Percentiles rank a stretch among this genome's conserved stretches.
Evolutionary conservation across 1,139 yeast genomes (phyloP).

Genomic region (Kluyveromyces marxianus): DNA sequence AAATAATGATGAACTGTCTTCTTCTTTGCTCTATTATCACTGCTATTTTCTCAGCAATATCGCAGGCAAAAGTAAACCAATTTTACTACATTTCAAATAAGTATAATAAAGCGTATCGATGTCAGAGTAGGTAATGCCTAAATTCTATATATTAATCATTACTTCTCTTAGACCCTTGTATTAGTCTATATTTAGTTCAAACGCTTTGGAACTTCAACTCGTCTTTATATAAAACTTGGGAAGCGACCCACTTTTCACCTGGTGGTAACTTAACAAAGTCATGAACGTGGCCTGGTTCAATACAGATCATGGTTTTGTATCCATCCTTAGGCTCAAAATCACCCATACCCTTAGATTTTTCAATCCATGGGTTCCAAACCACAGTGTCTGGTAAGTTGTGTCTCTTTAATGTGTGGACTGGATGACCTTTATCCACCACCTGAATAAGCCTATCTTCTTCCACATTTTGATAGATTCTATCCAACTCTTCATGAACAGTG

Average conservation of each 20-base stretch:
- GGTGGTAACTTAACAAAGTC: conserved; percentile 55
- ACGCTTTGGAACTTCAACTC: conserved; percentile 25
- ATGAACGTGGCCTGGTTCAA: conserved; percentile 86
- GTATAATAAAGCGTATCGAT: too few species aligned
- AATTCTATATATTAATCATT: too few species aligned
- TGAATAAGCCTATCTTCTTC: conserved; percentile 50
- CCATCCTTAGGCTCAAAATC: conserved; percentile 87
- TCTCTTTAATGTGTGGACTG: conserved; percentile 58
- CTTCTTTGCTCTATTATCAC: too few species aligned
- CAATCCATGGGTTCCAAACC: conserved; percentile 97
- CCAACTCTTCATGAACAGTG: conserved; percentile 71
- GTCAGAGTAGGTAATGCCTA: too few species aligned
- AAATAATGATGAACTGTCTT: too few species aligned
- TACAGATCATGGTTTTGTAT: conserved; percentile 79
- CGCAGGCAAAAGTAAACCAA: too few species aligned
- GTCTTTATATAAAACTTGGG: conserved; percentile 45
- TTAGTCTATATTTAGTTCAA: neutral
- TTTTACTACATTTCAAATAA: too few species aligned
- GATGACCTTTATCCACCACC: conserved; percentile 61
- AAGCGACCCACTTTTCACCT: conserved; percentile 64
- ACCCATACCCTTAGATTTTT: conserved; percentile 68
- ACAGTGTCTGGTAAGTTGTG: conserved; percentile 76
- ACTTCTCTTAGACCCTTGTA: too few species aligned
- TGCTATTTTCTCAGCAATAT: too few species aligned
- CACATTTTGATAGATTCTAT: conserved; percentile 68